A percentile compares a stretch with the other conserved stretches of the same genome.
Conservation (phyloP, 441 rosid genomes). For the Pelargonium myrrhifolium region DNA sequence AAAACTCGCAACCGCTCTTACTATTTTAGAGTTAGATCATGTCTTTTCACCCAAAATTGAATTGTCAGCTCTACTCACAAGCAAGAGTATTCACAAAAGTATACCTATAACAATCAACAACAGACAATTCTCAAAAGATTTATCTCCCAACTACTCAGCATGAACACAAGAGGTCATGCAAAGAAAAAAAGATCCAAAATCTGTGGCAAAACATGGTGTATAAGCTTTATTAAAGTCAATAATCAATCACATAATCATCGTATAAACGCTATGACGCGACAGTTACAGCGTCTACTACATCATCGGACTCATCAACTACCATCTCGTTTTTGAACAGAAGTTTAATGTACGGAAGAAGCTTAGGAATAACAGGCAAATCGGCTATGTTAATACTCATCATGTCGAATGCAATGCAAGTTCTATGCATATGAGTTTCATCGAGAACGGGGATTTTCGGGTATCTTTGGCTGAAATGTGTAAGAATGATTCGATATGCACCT, state of each 20-base stretch:
- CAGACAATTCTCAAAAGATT: no score
- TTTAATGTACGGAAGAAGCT: conserved; percentile 70
- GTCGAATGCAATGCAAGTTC: conserved; percentile 85
- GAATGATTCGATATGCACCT: conserved; percentile 62
- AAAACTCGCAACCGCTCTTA: no score
- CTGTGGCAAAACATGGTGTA: no score
- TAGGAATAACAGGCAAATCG: conserved; percentile 68
- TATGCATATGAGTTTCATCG: conserved; percentile 69
- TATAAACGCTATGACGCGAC: conserved; percentile 18
- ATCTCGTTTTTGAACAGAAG: conserved; percentile 66
- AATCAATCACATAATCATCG: neutral
- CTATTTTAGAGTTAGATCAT: no score
- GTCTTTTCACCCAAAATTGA: no score
- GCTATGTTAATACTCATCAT: conserved; percentile 90
- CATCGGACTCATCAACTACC: conserved; percentile 52
- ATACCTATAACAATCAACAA: no score
- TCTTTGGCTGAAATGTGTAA: conserved; percentile 96
- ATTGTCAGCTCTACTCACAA: no score
- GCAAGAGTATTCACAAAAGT: no score
- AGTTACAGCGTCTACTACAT: conserved; percentile 34
- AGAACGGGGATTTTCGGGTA: conserved; percentile 82
- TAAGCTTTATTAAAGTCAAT: no score
- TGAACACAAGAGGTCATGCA: no score
- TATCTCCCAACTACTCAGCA: no score
- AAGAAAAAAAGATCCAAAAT: no score